These are phyloP conservation scores for Isabelozyma gotoi DNA, from an alignment of 805 yeast species.

Conservation along the genomic window DNA sequence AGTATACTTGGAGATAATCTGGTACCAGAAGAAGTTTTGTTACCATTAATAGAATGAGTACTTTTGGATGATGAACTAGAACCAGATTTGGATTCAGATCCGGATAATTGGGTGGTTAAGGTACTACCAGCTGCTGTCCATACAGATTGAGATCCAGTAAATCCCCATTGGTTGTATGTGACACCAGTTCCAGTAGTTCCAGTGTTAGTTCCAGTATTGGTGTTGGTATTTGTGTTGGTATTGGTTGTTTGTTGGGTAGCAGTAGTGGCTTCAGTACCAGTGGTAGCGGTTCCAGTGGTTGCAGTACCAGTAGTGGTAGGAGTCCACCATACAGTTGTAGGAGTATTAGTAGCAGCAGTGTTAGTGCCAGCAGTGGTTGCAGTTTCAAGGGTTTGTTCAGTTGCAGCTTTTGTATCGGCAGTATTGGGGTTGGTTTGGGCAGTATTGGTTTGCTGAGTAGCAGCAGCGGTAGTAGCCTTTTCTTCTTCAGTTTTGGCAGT, in stretches of 20 bases:
- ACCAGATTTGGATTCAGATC: not conserved
- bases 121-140: slow-evolving; percentile 29
- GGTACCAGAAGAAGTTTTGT: slow-evolving; percentile 18
- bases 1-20: slow-evolving; percentile 5
- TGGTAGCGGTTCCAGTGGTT: slow-evolving; percentile 3
- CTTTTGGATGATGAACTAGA: slow-evolving; percentile 11
- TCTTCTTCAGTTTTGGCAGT: not conserved
- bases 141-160: slow-evolving; percentile 36
- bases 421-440: not conserved
- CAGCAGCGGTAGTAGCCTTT: not conserved
- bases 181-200: slow-evolving; percentile 11
- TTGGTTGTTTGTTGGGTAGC: slow-evolving; percentile 1
- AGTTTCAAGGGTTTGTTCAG: slow-evolving; percentile 1
- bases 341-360: slow-evolving; percentile 6
- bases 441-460: not conserved
- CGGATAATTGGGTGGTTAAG: not conserved
- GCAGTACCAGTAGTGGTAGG: not conserved
- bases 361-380: slow-evolving; percentile 3
- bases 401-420: slow-evolving; percentile 2
- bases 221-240: slow-evolving; percentile 9
- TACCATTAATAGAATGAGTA: slow-evolving; percentile 13
- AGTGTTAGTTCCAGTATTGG: slow-evolving; percentile 9
- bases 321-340: slow-evolving; percentile 5
- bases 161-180: slow-evolving; percentile 42
- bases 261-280: slow-evolving; percentile 8